phyloP scores from a whole-genome alignment of 345 rosid species.

The Gynandropsis gynandra region DNA sequence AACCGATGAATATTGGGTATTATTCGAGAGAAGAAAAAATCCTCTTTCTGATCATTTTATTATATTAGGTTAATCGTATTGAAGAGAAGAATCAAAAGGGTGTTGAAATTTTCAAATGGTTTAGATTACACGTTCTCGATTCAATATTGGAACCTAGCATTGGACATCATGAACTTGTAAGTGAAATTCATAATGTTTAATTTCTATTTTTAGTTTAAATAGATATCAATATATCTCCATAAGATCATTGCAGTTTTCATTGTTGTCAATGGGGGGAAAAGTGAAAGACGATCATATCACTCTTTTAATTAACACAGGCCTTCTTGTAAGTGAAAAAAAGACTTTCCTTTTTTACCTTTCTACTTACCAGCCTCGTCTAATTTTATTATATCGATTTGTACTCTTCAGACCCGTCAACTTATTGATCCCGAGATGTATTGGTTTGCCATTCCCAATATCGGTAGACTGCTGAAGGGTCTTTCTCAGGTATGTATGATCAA shows the following conservation, averaged over 20 bases:
- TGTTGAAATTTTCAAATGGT: slow-evolving; percentile 68
- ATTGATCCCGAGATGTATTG: slow-evolving; percentile 81
- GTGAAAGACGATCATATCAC: slow-evolving; percentile 72
- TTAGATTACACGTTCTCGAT: slow-evolving; percentile 61
- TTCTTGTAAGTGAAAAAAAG: slow-evolving; percentile 54
- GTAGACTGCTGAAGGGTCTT: slow-evolving; percentile 75
- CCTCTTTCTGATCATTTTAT: slow-evolving; percentile 6
- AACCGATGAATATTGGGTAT: no score
- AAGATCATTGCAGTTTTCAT: slow-evolving; percentile 42
- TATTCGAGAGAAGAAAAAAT: background rate
- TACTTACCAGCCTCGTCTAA: slow-evolving; percentile 5
- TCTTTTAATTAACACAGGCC: slow-evolving; percentile 69
- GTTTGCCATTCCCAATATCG: slow-evolving; percentile 84
- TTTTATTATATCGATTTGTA: slow-evolving; percentile 9
- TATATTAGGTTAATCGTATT: slow-evolving; percentile 41
- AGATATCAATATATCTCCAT: background rate
- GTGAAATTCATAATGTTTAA: slow-evolving; percentile 25
- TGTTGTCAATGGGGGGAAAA: slow-evolving; percentile 66
- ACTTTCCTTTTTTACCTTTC: background rate
- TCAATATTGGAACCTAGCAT: slow-evolving; percentile 69
- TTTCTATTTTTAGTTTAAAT: background rate
- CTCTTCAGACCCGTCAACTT: slow-evolving; percentile 70
- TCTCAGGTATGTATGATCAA: slow-evolving; percentile 81
- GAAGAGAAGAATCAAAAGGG: slow-evolving; percentile 49
- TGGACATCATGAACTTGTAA: slow-evolving; percentile 68